Conservation (phyloP, 805 yeast species). For the Yamadazyma laniorum region DNA sequence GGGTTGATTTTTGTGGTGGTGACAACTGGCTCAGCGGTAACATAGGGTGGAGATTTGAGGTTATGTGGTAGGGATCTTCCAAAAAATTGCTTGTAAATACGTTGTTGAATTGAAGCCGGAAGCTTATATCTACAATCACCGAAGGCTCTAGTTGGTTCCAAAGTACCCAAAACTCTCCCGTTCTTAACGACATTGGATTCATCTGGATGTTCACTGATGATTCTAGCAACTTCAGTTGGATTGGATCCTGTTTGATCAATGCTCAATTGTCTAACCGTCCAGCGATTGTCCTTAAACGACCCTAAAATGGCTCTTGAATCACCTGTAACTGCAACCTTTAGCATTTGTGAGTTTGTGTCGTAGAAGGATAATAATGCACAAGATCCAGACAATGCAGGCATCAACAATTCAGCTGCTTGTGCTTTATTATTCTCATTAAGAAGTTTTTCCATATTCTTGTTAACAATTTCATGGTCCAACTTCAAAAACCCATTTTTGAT, state of each 20-base stretch:
- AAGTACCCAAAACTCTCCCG: constrained; percentile 88
- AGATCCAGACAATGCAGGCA: constrained; percentile 95
- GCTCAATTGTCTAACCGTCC: constrained; percentile 86
- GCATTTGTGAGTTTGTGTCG: constrained; percentile 66
- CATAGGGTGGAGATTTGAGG: constrained; percentile 90
- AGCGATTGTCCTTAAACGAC: constrained; percentile 61
- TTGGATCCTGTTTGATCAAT: constrained; percentile 95
- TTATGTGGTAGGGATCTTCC: constrained; percentile 74
- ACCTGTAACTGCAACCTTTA: constrained; percentile 93
- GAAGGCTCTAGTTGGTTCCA: constrained; percentile 95
- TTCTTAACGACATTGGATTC: constrained; percentile 80
- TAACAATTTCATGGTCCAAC: constrained; percentile 83
- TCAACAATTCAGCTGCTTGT: constrained; percentile 65
- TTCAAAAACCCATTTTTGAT: constrained; percentile 76
- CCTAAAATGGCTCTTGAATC: constrained; percentile 93
- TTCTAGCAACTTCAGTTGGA: constrained; percentile 78
- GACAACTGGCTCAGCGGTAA: constrained; percentile 92
- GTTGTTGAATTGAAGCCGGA: constrained; percentile 71
- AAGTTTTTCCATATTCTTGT: constrained; percentile 66
- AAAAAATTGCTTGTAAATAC: constrained; percentile 71
- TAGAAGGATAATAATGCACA: constrained; percentile 88
- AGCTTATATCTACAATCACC: constrained; percentile 96
- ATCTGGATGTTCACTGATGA: constrained; percentile 85
- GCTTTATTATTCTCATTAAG: constrained; percentile 67
- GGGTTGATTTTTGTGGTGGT: constrained; percentile 77